Conservation (phyloP, 768 basidiomycete species). For the Fistulinella prunicolor region DNA sequence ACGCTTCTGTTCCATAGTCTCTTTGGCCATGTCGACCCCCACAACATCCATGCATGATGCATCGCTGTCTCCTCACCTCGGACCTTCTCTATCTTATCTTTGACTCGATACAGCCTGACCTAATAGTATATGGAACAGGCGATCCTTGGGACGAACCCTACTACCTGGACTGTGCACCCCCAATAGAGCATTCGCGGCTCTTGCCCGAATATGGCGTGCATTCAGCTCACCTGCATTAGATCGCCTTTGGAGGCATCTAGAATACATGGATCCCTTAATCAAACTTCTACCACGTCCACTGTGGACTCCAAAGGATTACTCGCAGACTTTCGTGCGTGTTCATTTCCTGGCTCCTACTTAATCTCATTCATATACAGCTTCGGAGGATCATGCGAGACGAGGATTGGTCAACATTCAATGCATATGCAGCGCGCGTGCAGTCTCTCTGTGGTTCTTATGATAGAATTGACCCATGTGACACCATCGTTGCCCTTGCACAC, state of each 20-base stretch:
- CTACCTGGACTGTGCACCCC: background rate
- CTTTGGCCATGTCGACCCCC: no score
- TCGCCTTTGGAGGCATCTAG: slow-evolving; percentile 19
- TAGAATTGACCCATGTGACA: slow-evolving; percentile 1
- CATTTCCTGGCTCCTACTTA: background rate
- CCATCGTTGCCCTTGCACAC: slow-evolving; percentile 4
- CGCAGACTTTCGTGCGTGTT: no score
- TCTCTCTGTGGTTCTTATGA: slow-evolving; percentile 9
- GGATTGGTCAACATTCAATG: slow-evolving; percentile 16
- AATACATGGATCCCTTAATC: slow-evolving; percentile 15
- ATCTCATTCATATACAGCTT: slow-evolving; percentile 1
- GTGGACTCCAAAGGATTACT: slow-evolving; percentile 7
- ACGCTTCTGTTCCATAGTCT: no score
- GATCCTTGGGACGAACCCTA: background rate
- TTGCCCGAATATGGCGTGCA: slow-evolving; percentile 18
- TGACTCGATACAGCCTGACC: slow-evolving; percentile 9
- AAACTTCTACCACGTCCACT: slow-evolving; percentile 11
- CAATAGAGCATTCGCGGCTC: slow-evolving; percentile 11
- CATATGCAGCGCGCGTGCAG: slow-evolving; percentile 16
- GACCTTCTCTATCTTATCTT: slow-evolving; percentile 14
- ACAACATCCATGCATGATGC: background rate
- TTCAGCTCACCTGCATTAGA: slow-evolving; percentile 20
- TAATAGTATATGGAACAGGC: background rate
- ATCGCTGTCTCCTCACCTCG: slow-evolving; percentile 12
- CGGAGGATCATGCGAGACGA: slow-evolving; percentile 6